Conservation (phyloP, 2,329 filamentous ascomycete species). For the Fusarium tanahbumbuense region DNA sequence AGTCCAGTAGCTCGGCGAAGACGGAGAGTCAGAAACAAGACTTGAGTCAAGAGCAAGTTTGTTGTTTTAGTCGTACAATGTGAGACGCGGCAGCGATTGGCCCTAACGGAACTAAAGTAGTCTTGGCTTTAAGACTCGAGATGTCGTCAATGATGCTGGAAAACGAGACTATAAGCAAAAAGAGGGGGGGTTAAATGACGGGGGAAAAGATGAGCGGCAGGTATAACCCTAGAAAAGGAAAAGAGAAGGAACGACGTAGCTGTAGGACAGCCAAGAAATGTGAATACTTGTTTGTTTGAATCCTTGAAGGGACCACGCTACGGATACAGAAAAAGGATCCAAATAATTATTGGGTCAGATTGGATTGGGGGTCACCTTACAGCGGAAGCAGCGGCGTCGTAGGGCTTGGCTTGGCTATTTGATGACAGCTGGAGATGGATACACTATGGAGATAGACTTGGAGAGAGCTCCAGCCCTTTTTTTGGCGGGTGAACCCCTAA, state of each 20-base stretch:
- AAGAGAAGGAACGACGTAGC: slow-evolving; percentile 19
- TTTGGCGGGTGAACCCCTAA: slow-evolving; percentile 20
- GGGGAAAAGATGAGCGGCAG: background rate
- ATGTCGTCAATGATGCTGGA: slow-evolving; percentile 20
- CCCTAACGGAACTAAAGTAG: background rate
- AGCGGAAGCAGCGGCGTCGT: slow-evolving; percentile 11
- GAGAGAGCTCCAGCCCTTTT: background rate
- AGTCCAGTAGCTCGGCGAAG: slow-evolving; percentile 5
- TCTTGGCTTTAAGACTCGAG: slow-evolving; percentile 3
- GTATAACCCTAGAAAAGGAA: slow-evolving; percentile 2
- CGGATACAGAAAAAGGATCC: background rate
- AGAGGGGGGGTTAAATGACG: background rate
- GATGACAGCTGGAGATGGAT: slow-evolving; percentile 12
- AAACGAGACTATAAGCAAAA: background rate
- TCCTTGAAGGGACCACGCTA: background rate
- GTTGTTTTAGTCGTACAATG: slow-evolving; percentile 8
- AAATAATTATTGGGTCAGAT: background rate
- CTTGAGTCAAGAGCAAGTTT: slow-evolving; percentile 10
- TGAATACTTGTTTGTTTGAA: slow-evolving; percentile 26
- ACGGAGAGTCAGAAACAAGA: background rate
- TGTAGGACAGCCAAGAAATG: slow-evolving; percentile 26
- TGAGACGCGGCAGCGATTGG: slow-evolving; percentile 19
- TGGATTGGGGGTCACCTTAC: background rate
- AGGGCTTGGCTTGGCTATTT: background rate
- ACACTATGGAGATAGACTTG: background rate